These are phyloP conservation scores for Crotalaria pallida DNA, from an alignment of 306 rosid species.

Conservation along the genomic window DNA sequence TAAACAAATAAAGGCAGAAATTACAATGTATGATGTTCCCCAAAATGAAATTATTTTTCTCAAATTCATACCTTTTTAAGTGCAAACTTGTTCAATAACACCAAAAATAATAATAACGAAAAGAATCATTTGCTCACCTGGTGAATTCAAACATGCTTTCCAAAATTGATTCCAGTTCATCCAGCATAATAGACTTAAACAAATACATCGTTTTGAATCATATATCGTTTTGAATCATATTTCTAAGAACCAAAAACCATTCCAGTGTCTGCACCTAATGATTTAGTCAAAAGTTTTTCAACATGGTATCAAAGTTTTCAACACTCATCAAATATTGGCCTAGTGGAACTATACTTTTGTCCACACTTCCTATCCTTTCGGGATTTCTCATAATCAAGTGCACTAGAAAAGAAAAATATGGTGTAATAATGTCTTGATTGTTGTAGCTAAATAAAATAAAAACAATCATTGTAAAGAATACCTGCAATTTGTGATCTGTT, in stretches of 20 bases:
- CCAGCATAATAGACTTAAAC: neutral
- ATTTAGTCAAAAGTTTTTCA: neutral
- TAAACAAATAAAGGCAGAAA: neutral
- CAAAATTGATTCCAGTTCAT: neutral
- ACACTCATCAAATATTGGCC: neutral
- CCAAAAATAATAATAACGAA: neutral
- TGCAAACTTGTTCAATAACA: neutral
- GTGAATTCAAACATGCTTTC: neutral
- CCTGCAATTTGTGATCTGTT: constrained; percentile 67
- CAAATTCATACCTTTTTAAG: neutral
- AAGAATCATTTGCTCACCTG: neutral
- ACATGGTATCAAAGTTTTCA: neutral
- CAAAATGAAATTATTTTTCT: neutral
- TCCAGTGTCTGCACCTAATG: neutral
- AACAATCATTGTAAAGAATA: constrained; percentile 14
- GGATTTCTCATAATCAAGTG: neutral
- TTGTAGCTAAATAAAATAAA: neutral
- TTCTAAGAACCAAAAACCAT: neutral
- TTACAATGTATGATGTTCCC: neutral
- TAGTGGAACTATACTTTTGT: neutral
- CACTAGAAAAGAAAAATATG: neutral
- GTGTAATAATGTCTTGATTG: neutral
- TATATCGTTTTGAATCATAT: neutral
- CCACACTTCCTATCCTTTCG: neutral
- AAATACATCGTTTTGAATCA: neutral